Evolutionary conservation across 2,329 filamentous ascomycete species (phyloP), one percentile per base, ranked within the genome.

Genomic region (Botrytis galanthina): DNA sequence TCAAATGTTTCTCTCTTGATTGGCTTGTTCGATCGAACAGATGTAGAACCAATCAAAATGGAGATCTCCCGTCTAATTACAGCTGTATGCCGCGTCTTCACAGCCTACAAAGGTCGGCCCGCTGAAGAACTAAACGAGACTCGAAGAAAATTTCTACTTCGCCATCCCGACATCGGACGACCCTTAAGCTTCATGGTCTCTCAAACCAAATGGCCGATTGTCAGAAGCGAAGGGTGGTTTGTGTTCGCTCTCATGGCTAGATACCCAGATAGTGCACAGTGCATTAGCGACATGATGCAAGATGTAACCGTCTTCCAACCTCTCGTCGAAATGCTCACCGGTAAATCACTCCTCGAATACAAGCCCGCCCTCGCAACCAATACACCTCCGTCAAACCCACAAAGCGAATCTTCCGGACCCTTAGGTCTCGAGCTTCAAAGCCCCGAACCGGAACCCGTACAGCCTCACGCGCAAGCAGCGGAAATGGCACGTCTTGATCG

Each of bases 181-280:
- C 82, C 85, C 0, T 82, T 91, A 10, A 78, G 84, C 1, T 88
- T 86, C 76, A 84, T 91, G 39, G 82, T 89, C 37, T 85, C 83
- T 2, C 89, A 91, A 78, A 82, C 80, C 4, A 89, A 88, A 75
- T 91, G 88, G 84, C 87, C 88, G 0, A 83, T 86, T 2, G 82
- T 91, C 3, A 84, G 87, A 29, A 89, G 88, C 57, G 89, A 91
- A 78, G 84, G 86, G 4, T 88, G 89, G 85, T 91, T 91, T 75
- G 85, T 89, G 9, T 84, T 90, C 70, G 89, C 89, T 3, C 84
- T 91, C 48, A 87, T 91, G 84, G 85, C 85, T 59, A 84, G 88
- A 42, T 85, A 85, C 2, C 73, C 78, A 1, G 85, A 87, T 51
- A 88, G 88, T 12, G 85, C 86, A 2, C 77, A 80, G 2, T 80